Conservation (phyloP, 106 monocot genomes). For the Apostasia shenzhenica region DNA sequence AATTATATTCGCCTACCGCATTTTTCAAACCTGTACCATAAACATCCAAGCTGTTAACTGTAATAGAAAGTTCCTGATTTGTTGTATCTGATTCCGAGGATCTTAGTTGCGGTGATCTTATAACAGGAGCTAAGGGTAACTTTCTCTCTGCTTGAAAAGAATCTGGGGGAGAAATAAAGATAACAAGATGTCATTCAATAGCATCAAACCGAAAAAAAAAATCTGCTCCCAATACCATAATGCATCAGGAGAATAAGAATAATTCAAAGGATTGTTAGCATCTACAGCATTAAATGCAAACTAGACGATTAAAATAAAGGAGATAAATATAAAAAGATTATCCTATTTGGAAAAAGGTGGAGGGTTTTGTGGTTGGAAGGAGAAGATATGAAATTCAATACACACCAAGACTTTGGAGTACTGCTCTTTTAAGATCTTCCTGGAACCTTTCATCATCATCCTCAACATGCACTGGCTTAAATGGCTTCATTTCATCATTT, state of each 20-base stretch:
- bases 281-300: no score
- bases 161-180: slow-evolving; percentile 11
- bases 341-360: neutral
- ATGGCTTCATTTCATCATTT: slow-evolving; percentile 20
- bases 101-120: slow-evolving; percentile 7
- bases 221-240: no score
- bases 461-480: slow-evolving; percentile 15
- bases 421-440: slow-evolving; percentile 47
- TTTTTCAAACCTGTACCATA: slow-evolving; percentile 76
- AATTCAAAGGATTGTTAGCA: no score
- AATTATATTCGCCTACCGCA: slow-evolving; percentile 94
- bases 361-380: neutral
- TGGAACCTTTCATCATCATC: slow-evolving; percentile 58
- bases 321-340: no score
- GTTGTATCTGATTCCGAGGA: neutral
- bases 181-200: neutral
- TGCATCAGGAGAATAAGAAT: no score
- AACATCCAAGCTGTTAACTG: slow-evolving; percentile 20
- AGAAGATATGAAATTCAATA: neutral
- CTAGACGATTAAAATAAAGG: no score
- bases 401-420: slow-evolving; percentile 62
- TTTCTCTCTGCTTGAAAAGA: slow-evolving; percentile 28
- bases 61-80: slow-evolving; percentile 20
- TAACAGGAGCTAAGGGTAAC: slow-evolving; percentile 5
- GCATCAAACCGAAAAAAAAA: neutral